A percentile compares a stretch with the other conserved stretches of the same genome.
phyloP scores from a whole-genome alignment of 371 early-diverging fungal genomes.

The Mucor circinelloides region DNA sequence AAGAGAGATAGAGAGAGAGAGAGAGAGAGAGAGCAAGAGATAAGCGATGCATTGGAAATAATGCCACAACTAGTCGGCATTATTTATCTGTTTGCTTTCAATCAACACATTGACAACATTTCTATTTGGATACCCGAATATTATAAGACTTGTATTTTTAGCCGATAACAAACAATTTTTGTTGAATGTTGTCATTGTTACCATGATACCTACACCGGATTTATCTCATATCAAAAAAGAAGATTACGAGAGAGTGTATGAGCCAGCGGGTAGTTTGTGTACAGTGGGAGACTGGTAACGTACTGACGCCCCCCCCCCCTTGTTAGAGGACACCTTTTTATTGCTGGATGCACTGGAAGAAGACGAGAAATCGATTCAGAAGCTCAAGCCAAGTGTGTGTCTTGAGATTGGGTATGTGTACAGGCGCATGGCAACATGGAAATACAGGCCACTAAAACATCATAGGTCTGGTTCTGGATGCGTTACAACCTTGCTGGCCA shows the following conservation, averaged over 20 bases:
- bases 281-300: neutral
- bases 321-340: conserved; percentile 88
- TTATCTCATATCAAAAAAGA: conserved; percentile 68
- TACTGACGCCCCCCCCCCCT: neutral
- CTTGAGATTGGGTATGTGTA: conserved; percentile 81
- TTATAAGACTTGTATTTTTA: neutral
- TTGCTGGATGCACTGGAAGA: conserved; percentile 90
- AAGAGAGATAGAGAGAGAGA: conserved; percentile 11
- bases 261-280: conserved; percentile 74
- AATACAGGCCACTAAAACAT: neutral
- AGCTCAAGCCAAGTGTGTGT: conserved; percentile 65
- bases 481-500: conserved; percentile 77
- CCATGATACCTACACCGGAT: conserved; percentile 77
- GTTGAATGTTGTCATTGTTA: conserved; percentile 1
- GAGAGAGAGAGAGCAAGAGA: conserved; percentile 16
- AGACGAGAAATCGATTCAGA: conserved; percentile 60
- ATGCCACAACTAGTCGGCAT: neutral
- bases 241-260: conserved; percentile 79
- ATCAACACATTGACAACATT: neutral
- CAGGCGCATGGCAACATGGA: too few species aligned
- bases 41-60: neutral
- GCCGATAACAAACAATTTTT: neutral
- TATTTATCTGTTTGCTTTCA: conserved; percentile 6
- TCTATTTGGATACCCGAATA: neutral
- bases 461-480: conserved; percentile 88